Evolutionary conservation across 179 eudicot genomes (phyloP).

Genomic region (Gypsophila paniculata): DNA sequence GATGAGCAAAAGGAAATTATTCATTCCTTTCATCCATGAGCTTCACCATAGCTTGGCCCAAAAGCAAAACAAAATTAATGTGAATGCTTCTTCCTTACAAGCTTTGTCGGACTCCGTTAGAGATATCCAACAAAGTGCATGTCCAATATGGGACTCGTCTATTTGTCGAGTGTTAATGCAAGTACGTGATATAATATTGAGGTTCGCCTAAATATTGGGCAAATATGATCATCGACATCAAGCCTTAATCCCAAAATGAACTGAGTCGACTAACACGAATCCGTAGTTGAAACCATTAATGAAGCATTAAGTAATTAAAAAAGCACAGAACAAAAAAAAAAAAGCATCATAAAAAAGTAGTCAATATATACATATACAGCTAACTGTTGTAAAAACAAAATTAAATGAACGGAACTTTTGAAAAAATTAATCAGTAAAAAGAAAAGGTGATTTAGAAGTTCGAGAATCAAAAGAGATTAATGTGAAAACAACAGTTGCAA

Average conservation of each 20-base stretch:
- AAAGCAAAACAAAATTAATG: conserved; percentile 7
- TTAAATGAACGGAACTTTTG: no score
- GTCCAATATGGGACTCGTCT: background rate
- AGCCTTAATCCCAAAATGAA: background rate
- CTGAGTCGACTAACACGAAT: background rate
- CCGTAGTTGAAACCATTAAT: no score
- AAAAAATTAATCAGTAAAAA: no score
- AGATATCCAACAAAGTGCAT: background rate
- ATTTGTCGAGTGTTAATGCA: background rate
- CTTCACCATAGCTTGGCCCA: conserved; percentile 9
- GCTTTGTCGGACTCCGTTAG: background rate
- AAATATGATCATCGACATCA: background rate
- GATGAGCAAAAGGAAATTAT: conserved; percentile 9
- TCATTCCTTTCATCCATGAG: conserved; percentile 18
- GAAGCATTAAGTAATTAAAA: no score
- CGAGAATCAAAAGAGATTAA: no score
- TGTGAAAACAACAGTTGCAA: no score
- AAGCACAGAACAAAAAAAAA: no score
- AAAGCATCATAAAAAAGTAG: no score
- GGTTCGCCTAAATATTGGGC: background rate
- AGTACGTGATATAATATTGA: background rate
- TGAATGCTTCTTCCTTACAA: background rate
- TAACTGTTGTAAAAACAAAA: no score
- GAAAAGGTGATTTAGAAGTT: no score
- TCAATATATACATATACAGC: no score